phyloP scores from a whole-genome alignment of 2,329 filamentous ascomycete species.

The Cordyceps cicadae region DNA sequence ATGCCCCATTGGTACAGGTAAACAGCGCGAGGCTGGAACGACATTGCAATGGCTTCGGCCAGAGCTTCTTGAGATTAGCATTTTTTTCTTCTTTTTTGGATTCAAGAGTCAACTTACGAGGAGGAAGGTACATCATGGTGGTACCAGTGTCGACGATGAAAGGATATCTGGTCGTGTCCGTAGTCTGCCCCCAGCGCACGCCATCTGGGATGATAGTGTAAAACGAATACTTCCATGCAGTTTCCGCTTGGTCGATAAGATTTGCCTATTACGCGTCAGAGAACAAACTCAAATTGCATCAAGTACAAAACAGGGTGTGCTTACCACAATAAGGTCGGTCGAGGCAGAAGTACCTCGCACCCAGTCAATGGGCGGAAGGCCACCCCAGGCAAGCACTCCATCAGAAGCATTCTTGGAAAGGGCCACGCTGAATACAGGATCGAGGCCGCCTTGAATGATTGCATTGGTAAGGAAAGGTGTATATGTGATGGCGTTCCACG shows the following conservation, averaged over 20 bases:
- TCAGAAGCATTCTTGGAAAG: constrained; percentile 37
- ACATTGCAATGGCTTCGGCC: constrained; percentile 37
- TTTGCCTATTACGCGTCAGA: constrained; percentile 30
- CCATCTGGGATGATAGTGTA: constrained; percentile 46
- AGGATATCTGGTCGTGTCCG: constrained; percentile 34
- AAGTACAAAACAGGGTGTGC: constrained; percentile 13
- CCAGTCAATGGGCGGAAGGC: constrained; percentile 32
- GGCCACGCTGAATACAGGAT: constrained; percentile 41
- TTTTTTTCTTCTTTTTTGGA: background rate
- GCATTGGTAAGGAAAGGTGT: constrained; percentile 41
- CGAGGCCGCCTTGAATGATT: constrained; percentile 35
- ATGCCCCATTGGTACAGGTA: constrained; percentile 39
- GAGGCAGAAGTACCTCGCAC: constrained; percentile 22
- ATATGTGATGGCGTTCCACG: constrained; percentile 34
- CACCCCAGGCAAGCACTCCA: constrained; percentile 40
- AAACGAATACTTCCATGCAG: constrained; percentile 40
- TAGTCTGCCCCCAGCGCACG: constrained; percentile 34
- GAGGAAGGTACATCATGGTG: constrained; percentile 42
- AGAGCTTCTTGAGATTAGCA: constrained; percentile 26
- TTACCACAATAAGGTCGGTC: constrained; percentile 38
- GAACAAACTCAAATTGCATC: background rate
- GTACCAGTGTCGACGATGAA: constrained; percentile 47
- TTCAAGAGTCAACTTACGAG: constrained; percentile 27
- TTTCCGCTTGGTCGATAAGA: constrained; percentile 29
- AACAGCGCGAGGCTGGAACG: constrained; percentile 38